Evolutionary conservation across 176 grass and related monocot genomes (phyloP).

Genomic region (Phoenix dactylifera): DNA sequence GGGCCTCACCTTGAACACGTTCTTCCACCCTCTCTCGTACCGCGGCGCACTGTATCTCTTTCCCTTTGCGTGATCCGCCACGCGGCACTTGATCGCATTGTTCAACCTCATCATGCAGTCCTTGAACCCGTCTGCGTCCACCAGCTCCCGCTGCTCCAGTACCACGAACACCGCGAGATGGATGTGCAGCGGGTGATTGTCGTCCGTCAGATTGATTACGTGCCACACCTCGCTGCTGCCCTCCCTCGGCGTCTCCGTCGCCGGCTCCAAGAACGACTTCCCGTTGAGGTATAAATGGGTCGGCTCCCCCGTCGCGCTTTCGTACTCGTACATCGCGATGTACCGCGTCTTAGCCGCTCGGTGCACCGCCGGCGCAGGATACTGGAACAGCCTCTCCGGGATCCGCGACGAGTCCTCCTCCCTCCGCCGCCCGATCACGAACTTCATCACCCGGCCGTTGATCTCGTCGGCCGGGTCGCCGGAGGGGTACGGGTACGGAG

Average conservation of each 20-base stretch:
- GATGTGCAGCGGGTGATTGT: constrained; percentile 89
- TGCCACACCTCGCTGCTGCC: constrained; percentile 70
- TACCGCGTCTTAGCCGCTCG: constrained; percentile 20
- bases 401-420: constrained; percentile 28
- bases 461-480: constrained; percentile 57
- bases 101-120: constrained; percentile 57
- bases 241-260: constrained; percentile 64
- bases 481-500: constrained; percentile 52
- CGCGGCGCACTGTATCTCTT: constrained; percentile 12
- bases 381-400: constrained; percentile 29
- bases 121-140: constrained; percentile 37
- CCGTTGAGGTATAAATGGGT: constrained; percentile 90
- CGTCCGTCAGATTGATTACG: constrained; percentile 89
- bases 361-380: constrained; percentile 15
- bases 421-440: constrained; percentile 25
- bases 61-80: constrained; percentile 21
- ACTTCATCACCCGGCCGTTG: constrained; percentile 68
- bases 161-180: constrained; percentile 51
- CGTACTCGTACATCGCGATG: constrained; percentile 87
- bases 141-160: constrained; percentile 43
- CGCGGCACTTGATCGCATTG: constrained; percentile 35
- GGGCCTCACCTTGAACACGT: constrained; percentile 76
- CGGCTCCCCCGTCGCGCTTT: constrained; percentile 48
- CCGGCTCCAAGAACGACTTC: constrained; percentile 45
- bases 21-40: constrained; percentile 82